These are phyloP conservation scores for Cokeromyces recurvatus DNA, from an alignment of 371 early-diverging fungal genomes.

Conservation along the genomic window DNA sequence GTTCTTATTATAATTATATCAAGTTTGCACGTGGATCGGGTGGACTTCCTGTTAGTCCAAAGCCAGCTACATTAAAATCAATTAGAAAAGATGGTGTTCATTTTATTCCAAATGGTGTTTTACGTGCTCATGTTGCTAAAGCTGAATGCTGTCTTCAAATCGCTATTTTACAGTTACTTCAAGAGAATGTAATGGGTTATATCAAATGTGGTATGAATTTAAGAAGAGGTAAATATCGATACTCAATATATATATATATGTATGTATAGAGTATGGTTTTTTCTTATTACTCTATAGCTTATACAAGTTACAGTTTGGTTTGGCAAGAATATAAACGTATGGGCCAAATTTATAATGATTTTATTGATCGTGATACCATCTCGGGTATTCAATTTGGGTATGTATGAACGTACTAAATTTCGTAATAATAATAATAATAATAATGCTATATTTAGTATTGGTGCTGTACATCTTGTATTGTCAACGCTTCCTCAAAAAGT, in stretches of 20 bases:
- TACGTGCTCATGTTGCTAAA: constrained; percentile 57
- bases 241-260: neutral
- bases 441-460: constrained; percentile 41
- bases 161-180: constrained; percentile 54
- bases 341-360: constrained; percentile 44
- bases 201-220: constrained; percentile 62
- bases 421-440: neutral
- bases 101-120: constrained; percentile 54
- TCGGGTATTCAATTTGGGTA: constrained; percentile 55
- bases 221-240: constrained; percentile 53
- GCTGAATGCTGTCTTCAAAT: constrained; percentile 60
- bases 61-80: constrained; percentile 30
- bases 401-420: neutral
- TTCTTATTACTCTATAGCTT: constrained; percentile 24
- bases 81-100: constrained; percentile 28
- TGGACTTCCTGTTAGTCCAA: constrained; percentile 34
- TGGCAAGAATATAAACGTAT: constrained; percentile 54
- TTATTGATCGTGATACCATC: constrained; percentile 46
- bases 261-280: neutral
- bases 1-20: constrained; percentile 40
- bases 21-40: constrained; percentile 35
- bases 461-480: constrained; percentile 58
- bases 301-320: constrained; percentile 45
- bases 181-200: constrained; percentile 58
- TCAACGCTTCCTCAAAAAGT: constrained; percentile 59